These are phyloP conservation scores for Mortierella claussenii DNA, from an alignment of 192 early-diverging fungal genomes.

Conservation along the genomic window DNA sequence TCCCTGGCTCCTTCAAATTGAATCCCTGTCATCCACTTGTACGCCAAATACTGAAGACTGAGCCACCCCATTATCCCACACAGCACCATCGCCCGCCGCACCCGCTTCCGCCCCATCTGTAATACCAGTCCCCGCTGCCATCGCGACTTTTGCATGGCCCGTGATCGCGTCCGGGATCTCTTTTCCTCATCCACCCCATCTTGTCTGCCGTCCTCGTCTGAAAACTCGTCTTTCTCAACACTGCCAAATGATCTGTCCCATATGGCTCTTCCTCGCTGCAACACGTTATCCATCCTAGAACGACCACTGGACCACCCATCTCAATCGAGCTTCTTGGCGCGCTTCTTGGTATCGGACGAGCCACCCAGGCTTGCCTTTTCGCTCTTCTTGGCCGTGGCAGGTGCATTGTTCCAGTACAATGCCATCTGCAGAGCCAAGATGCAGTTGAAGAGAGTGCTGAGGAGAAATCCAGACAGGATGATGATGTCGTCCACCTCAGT, in stretches of 20 bases:
- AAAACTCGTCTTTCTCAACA: not conserved
- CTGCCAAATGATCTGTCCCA: slow-evolving; percentile 1
- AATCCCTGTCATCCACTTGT: slow-evolving; percentile 46
- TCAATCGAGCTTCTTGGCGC: slow-evolving; percentile 52
- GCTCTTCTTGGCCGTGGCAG: slow-evolving; percentile 17
- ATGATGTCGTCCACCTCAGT: slow-evolving; percentile 88
- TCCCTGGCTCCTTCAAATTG: slow-evolving; percentile 32
- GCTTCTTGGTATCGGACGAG: slow-evolving; percentile 40
- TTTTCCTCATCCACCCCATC: slow-evolving; percentile 13
- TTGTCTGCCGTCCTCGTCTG: slow-evolving; percentile 9
- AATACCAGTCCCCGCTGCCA: slow-evolving; percentile 28
- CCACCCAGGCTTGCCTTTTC: slow-evolving; percentile 11
- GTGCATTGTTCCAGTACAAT: slow-evolving; percentile 74
- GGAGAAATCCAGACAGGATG: slow-evolving; percentile 74
- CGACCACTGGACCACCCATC: slow-evolving; percentile 53
- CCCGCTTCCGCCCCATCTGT: slow-evolving; percentile 24
- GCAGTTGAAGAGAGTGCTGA: slow-evolving; percentile 81
- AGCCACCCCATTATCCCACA: slow-evolving; percentile 20
- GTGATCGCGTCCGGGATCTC: slow-evolving; percentile 40
- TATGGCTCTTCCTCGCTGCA: slow-evolving; percentile 25
- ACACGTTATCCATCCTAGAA: slow-evolving; percentile 27
- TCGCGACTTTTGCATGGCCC: slow-evolving; percentile 30
- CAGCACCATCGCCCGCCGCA: slow-evolving; percentile 17
- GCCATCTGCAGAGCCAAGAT: slow-evolving; percentile 82
- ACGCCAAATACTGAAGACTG: slow-evolving; percentile 27